Conservation (phyloP, 1,284 basidiomycete genomes). For the Stygiomarasmius scandens region DNA sequence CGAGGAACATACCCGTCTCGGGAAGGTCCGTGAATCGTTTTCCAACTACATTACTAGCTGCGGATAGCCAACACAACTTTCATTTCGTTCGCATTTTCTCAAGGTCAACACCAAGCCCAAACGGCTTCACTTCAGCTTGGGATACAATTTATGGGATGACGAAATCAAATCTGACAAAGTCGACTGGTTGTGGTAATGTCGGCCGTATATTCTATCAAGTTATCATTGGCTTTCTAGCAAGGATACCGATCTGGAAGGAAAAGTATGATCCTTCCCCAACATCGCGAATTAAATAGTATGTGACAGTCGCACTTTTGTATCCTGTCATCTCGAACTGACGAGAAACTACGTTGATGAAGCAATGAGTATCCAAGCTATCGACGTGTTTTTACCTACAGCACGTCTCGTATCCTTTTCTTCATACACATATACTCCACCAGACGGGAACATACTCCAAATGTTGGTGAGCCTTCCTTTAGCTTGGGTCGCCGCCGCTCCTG, state of each 20-base stretch:
- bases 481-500: slow-evolving; percentile 91
- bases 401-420: slow-evolving; percentile 9
- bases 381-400: slow-evolving; percentile 51
- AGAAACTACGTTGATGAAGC: no score
- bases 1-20: slow-evolving; percentile 87
- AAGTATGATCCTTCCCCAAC: no score
- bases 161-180: slow-evolving; percentile 96
- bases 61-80: no score
- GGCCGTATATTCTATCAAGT: no score
- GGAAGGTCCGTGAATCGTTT: slow-evolving; percentile 76
- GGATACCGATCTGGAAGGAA: no score
- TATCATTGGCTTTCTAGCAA: no score
- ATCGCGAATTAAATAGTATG: no score
- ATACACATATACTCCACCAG: slow-evolving; percentile 50
- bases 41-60: slow-evolving; percentile 84
- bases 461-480: slow-evolving; percentile 99
- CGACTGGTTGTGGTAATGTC: slow-evolving; percentile 95
- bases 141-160: slow-evolving; percentile 99
- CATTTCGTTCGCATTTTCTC: slow-evolving; percentile 87
- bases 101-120: slow-evolving; percentile 90
- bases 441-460: slow-evolving; percentile 95
- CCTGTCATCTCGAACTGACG: no score
- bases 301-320: no score
- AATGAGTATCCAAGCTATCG: slow-evolving; percentile 89
- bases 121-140: slow-evolving; percentile 90